Percentiles rank a stretch among this genome's conserved stretches.
phyloP scores from a whole-genome alignment of 768 basidiomycete species.

The Gyrodon lividus region DNA sequence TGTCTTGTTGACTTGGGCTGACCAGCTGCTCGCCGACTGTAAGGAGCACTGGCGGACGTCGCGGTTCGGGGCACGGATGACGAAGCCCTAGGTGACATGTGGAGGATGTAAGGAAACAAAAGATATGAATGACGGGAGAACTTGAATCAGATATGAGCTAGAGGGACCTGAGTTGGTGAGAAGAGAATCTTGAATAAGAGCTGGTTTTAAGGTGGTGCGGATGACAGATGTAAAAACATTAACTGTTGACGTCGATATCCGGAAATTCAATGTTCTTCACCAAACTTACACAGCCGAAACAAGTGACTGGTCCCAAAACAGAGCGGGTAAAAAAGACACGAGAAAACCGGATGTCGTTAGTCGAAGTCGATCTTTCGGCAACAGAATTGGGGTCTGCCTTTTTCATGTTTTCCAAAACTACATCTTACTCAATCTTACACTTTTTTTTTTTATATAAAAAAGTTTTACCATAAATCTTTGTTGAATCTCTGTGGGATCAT shows the following conservation, averaged over 20 bases:
- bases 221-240: constrained; percentile 18
- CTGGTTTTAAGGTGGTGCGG: constrained; percentile 23
- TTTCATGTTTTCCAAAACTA: constrained; percentile 14
- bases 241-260: constrained; percentile 31
- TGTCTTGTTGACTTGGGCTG: constrained; percentile 76
- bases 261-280: constrained; percentile 23
- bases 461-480: constrained; percentile 1
- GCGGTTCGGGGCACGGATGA: constrained; percentile 33
- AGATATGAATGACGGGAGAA: too few relatives aligned
- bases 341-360: constrained; percentile 36
- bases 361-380: constrained; percentile 29
- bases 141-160: constrained; percentile 28
- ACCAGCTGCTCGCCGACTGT: constrained; percentile 49
- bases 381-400: constrained; percentile 26
- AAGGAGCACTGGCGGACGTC: constrained; percentile 30
- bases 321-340: constrained; percentile 31
- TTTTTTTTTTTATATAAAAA: too few relatives aligned
- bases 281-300: constrained; percentile 21
- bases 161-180: constrained; percentile 31
- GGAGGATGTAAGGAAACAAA: too few relatives aligned
- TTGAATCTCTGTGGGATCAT: background rate
- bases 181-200: background rate
- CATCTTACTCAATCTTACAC: constrained; percentile 17
- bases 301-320: constrained; percentile 15
- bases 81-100: constrained; percentile 61